Evolutionary conservation across 371 early-diverging fungal genomes (phyloP), one percentile per base, ranked within the genome.

Genomic region (Mucor ambiguus): DNA sequence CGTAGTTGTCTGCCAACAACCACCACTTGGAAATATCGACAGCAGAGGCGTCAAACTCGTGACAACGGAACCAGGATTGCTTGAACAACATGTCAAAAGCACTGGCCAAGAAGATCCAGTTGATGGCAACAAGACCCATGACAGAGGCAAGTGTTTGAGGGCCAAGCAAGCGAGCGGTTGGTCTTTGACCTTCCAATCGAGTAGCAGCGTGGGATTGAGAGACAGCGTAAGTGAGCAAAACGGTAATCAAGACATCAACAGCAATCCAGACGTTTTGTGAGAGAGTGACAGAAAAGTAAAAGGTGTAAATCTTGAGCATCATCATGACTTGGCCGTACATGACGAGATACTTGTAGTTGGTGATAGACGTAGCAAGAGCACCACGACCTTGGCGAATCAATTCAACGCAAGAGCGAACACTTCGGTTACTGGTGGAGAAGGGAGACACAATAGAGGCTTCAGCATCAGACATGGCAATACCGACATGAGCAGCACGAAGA

Each of bases 391-490:
- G 89, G 26, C 81, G 77, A 30, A 94, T 60, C 16, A 94, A 83
- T 66, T 89, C 88, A 7, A 92, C 93, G 61, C 90, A 90, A n/a
- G 88, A 84, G 9, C 69, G 63, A 35, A 93, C 80, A 52, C 88
- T 88, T 38, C 88, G 82, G 58, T 85, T 67, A 35, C 84, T 77
- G 16, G 92, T 87, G 18, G 89, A 87, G 80, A 96, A 98, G 29
- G 92, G 93, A 28, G 96, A 88, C n/a, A 93, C 95, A 64, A 96
- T 89, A 24, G 90, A 92, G 1, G 94, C 90, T 72, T 93, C 95
- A 38, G 94, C 90, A 61, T 92, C 90, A 24, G 93, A 90, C 57
- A 98, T 85, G n/a, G 96, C 93, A 41, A 98, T 77, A 60, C 98
- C 97, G 24, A 93, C 95, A 68, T 96, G 95, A 14, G 96, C 92